Percentiles rank a stretch among this genome's conserved stretches.
phyloP scores from a whole-genome alignment of 768 basidiomycete genomes.

The Lactarius deliciosus region DNA sequence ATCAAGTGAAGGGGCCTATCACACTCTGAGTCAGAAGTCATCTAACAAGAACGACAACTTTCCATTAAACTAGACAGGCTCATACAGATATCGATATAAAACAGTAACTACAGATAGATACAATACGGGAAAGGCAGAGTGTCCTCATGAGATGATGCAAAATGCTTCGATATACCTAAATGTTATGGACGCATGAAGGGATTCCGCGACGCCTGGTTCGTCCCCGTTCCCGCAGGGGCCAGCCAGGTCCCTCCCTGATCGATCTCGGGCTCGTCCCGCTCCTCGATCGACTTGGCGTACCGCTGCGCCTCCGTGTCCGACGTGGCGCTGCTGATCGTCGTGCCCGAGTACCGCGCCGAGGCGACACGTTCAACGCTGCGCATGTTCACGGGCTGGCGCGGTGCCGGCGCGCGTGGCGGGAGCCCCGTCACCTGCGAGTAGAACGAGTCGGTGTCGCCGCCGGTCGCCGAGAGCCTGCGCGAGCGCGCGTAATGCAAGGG shows the following conservation, averaged over 20 bases:
- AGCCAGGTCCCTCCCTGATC: neutral
- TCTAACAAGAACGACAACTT: neutral
- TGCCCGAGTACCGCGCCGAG: conserved; percentile 50
- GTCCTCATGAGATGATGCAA: neutral
- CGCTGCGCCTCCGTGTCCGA: conserved; percentile 57
- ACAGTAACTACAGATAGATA: neutral
- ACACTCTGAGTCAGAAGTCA: too few relatives aligned
- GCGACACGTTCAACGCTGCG: conserved; percentile 34
- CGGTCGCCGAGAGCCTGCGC: conserved; percentile 35
- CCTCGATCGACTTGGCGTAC: conserved; percentile 52
- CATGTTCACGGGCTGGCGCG: conserved; percentile 63
- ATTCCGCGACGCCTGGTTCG: neutral
- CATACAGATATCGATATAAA: neutral
- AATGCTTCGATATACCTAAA: neutral
- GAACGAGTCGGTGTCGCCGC: conserved; percentile 50
- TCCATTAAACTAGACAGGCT: neutral
- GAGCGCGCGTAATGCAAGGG: conserved; percentile 22
- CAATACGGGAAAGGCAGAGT: neutral
- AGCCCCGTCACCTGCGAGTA: conserved; percentile 71
- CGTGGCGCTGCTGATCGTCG: conserved; percentile 41
- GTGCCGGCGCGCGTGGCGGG: conserved; percentile 60
- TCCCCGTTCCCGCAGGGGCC: conserved; percentile 2
- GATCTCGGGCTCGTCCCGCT: conserved; percentile 1
- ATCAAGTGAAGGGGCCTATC: neutral
- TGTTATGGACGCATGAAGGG: neutral